Percentiles rank a stretch among this genome's conserved stretches.
phyloP scores from a whole-genome alignment of 768 basidiomycete species.

The Gautieria morchelliformis region DNA sequence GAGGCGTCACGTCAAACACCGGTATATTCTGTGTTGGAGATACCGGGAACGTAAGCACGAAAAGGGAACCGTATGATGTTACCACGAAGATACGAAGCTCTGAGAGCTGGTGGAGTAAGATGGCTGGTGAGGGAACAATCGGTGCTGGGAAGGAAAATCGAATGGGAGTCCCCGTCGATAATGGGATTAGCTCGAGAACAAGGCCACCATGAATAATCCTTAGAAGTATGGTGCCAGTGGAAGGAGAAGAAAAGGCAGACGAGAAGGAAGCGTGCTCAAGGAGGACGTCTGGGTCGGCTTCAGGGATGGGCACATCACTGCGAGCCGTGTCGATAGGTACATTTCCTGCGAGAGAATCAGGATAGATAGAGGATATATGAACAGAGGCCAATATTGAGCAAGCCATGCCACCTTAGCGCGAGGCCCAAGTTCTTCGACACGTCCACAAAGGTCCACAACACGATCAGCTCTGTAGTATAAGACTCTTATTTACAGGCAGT shows the following conservation, averaged over 20 bases:
- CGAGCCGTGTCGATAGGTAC: slow-evolving; percentile 36
- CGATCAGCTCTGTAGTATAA: slow-evolving; percentile 1
- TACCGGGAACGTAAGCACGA: slow-evolving; percentile 55
- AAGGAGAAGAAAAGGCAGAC: slow-evolving; percentile 43
- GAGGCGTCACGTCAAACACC: slow-evolving; percentile 2
- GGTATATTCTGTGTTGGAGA: slow-evolving; percentile 24
- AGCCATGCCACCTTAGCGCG: slow-evolving; percentile 1
- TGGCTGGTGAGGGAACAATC: slow-evolving; percentile 52
- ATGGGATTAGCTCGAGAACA: slow-evolving; percentile 69
- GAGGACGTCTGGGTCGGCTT: slow-evolving; percentile 34
- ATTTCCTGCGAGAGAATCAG: not conserved
- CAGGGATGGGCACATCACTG: slow-evolving; percentile 40
- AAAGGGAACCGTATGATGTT: slow-evolving; percentile 60
- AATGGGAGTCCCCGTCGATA: slow-evolving; percentile 56
- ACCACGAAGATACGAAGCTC: slow-evolving; percentile 66
- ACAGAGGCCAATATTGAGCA: slow-evolving; percentile 7
- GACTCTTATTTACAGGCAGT: slow-evolving; percentile 47
- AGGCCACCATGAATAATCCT: slow-evolving; percentile 67
- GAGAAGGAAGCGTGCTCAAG: slow-evolving; percentile 68
- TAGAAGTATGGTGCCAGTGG: slow-evolving; percentile 57
- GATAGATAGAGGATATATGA: slow-evolving; percentile 5
- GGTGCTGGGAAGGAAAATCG: slow-evolving; percentile 71
- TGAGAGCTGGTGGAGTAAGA: slow-evolving; percentile 41
- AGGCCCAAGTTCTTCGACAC: not conserved
- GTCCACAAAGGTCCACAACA: slow-evolving; percentile 10